phyloP scores from a whole-genome alignment of 208 protist species.

The Vickermania spadyakhi region DNA sequence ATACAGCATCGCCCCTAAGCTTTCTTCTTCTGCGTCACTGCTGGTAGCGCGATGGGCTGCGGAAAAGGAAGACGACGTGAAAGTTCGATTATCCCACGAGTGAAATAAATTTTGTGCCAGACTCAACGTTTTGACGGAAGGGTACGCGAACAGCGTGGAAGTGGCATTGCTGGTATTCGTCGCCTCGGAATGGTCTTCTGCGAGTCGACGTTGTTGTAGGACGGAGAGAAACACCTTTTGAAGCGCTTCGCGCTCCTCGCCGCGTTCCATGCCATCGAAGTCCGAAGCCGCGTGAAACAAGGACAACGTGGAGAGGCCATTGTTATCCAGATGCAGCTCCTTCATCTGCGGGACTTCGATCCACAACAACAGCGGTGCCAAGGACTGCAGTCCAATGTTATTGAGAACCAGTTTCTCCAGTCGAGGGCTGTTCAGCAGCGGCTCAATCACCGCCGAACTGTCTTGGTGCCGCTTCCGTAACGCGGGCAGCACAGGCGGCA shows the following conservation, averaged over 20 bases:
- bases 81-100: slow-evolving; percentile 27
- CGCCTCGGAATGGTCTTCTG: slow-evolving; percentile 4
- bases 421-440: slow-evolving; percentile 20
- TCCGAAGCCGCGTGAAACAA: slow-evolving; percentile 9
- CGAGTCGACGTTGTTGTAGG: not conserved
- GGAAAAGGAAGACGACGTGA: not conserved
- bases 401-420: slow-evolving; percentile 77
- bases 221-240: not conserved
- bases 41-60: not conserved
- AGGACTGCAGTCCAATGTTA: slow-evolving; percentile 46
- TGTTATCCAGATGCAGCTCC: slow-evolving; percentile 80
- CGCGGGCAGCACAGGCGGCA: slow-evolving; percentile 3
- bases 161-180: no score
- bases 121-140: slow-evolving; percentile 55
- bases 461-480: not conserved
- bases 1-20: slow-evolving; percentile 27
- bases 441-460: not conserved
- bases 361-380: slow-evolving; percentile 40
- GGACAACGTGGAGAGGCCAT: slow-evolving; percentile 27
- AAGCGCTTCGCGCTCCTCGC: slow-evolving; percentile 1
- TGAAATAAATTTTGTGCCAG: slow-evolving; percentile 63
- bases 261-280: slow-evolving; percentile 1
- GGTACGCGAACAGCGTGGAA: slow-evolving; percentile 17
- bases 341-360: slow-evolving; percentile 35
- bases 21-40: slow-evolving; percentile 17